Conservation (phyloP, 148 eudicot genomes). For the Nepenthes mirabilis region DNA sequence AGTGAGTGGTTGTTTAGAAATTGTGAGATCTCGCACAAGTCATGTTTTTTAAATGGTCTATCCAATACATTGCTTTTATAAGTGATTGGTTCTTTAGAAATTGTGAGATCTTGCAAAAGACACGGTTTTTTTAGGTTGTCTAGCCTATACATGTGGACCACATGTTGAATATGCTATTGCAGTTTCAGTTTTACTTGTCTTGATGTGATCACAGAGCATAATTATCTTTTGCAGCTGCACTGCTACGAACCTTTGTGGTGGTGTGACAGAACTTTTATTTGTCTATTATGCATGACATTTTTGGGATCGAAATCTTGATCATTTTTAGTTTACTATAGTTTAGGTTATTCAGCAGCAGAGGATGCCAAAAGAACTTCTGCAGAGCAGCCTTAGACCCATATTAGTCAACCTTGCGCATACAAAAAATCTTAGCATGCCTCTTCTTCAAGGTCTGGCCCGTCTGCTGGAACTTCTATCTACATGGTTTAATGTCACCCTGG, state of each 20-base stretch:
- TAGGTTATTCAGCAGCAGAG: conserved; percentile 90
- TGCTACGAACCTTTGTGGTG: not conserved
- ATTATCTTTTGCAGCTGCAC: not conserved
- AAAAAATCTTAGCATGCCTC: conserved; percentile 90
- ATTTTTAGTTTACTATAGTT: conserved; percentile 6
- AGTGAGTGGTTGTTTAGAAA: no score
- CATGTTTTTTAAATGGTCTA: no score
- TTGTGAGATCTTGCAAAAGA: no score
- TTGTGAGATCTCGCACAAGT: no score
- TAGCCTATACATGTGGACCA: no score
- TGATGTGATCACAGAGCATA: no score
- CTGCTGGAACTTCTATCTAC: conserved; percentile 88
- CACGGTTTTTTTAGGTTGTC: no score
- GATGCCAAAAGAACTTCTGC: conserved; percentile 98
- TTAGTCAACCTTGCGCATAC: conserved; percentile 90
- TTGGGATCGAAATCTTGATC: not conserved
- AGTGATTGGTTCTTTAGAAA: no score
- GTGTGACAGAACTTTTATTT: not conserved
- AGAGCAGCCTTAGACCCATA: conserved; percentile 93
- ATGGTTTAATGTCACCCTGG: conserved; percentile 95
- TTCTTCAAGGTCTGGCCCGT: conserved; percentile 94
- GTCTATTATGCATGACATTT: conserved; percentile 5
- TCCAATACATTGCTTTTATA: no score
- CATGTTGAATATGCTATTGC: no score
- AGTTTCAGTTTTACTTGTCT: no score